These are phyloP conservation scores for Dittrichia graveolens DNA, from an alignment of 129 eudicot genomes.

Conservation along the genomic window DNA sequence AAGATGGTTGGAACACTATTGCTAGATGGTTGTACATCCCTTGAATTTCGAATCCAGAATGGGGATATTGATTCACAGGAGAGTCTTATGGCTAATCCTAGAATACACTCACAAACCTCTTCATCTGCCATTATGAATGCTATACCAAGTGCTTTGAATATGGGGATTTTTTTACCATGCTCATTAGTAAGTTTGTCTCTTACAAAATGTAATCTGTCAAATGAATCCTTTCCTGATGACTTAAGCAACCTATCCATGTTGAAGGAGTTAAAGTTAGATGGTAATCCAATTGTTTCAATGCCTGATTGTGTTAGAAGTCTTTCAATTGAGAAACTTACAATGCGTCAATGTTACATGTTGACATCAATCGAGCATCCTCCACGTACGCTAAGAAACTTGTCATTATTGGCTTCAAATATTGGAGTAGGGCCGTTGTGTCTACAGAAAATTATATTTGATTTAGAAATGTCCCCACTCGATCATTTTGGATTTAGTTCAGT, in stretches of 20 bases:
- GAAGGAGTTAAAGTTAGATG: background rate
- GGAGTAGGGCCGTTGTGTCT: background rate
- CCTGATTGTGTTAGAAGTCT: background rate
- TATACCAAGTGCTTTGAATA: background rate
- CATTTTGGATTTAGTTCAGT: too few relatives aligned
- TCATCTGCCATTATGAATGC: background rate
- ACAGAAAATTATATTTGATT: background rate
- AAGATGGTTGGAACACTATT: constrained; percentile 10
- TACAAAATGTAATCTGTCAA: background rate
- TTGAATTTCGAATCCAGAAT: background rate
- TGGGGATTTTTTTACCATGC: background rate
- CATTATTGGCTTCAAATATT: background rate
- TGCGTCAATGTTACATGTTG: too few relatives aligned
- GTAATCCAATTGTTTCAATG: background rate
- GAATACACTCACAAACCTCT: background rate
- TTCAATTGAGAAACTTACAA: background rate
- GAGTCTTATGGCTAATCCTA: background rate
- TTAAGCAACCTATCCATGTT: background rate
- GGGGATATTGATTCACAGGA: background rate
- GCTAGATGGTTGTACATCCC: constrained; percentile 23
- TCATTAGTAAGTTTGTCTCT: background rate
- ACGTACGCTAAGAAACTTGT: background rate
- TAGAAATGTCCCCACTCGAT: background rate
- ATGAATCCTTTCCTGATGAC: background rate
- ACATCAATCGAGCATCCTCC: too few relatives aligned